These are phyloP conservation scores for Lepidium africanum DNA, from an alignment of 345 rosid species.

Conservation along the genomic window DNA sequence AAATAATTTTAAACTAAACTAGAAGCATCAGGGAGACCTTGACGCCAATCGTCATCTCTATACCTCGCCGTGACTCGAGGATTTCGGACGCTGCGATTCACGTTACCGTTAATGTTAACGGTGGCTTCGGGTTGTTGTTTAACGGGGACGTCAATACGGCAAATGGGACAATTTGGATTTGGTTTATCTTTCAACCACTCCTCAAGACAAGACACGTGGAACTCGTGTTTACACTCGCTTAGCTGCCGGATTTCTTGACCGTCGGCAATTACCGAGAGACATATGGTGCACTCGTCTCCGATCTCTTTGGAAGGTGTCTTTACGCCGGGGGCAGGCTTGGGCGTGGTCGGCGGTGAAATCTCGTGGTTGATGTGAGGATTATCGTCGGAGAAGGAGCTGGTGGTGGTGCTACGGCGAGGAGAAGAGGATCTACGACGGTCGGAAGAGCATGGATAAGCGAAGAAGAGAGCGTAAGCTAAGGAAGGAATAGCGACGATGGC, in stretches of 20 bases:
- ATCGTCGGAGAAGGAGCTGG: background rate
- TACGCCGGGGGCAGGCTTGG: slow-evolving; percentile 24
- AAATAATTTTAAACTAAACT: slow-evolving; percentile 41
- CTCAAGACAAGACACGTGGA: slow-evolving; percentile 60
- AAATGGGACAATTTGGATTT: slow-evolving; percentile 62
- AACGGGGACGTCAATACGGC: slow-evolving; percentile 49
- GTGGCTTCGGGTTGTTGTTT: slow-evolving; percentile 34
- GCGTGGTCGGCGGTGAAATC: background rate
- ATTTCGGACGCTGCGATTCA: slow-evolving; percentile 12
- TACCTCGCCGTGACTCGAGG: slow-evolving; percentile 1
- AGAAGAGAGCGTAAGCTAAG: slow-evolving; percentile 59
- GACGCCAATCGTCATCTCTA: slow-evolving; percentile 45
- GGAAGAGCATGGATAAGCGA: slow-evolving; percentile 47
- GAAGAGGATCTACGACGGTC: slow-evolving; percentile 17
- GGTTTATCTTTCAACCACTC: slow-evolving; percentile 52
- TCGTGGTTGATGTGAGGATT: background rate
- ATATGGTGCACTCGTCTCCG: slow-evolving; percentile 69
- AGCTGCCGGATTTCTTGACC: slow-evolving; percentile 53
- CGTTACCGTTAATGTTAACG: slow-evolving; percentile 13
- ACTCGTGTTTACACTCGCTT: slow-evolving; percentile 59
- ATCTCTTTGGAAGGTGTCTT: slow-evolving; percentile 41
- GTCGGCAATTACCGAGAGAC: slow-evolving; percentile 45
- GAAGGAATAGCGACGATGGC: slow-evolving; percentile 67
- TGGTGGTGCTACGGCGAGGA: background rate
- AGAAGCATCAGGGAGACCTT: slow-evolving; percentile 64